phyloP scores from a whole-genome alignment of 2,329 filamentous ascomycete species.

The Fusarium longipes region DNA sequence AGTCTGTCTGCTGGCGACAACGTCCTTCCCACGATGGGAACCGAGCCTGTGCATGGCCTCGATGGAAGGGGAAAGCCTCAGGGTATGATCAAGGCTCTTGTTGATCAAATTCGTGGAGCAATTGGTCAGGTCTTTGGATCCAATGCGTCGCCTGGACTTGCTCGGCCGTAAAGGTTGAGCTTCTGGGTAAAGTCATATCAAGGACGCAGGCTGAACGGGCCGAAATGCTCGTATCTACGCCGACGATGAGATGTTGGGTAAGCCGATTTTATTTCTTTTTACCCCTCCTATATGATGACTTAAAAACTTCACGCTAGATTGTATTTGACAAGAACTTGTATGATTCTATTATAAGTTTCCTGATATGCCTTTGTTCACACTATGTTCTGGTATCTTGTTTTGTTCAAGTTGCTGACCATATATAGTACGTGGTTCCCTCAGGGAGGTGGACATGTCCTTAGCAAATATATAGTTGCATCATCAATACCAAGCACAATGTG shows the following conservation, averaged over 20 bases:
- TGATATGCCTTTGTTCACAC: constrained; percentile 34
- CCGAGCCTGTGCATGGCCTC: constrained; percentile 61
- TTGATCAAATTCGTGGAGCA: constrained; percentile 66
- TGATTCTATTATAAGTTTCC: constrained; percentile 52
- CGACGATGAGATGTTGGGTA: constrained; percentile 2
- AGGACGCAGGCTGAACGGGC: background rate
- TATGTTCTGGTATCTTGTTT: background rate
- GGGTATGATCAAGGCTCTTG: constrained; percentile 74
- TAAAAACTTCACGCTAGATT: constrained; percentile 58
- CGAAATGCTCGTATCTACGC: background rate
- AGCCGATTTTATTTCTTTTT: background rate
- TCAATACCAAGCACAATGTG: background rate
- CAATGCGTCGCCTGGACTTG: constrained; percentile 38
- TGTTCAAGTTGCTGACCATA: constrained; percentile 22
- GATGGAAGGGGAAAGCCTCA: constrained; percentile 65
- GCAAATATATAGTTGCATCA: background rate
- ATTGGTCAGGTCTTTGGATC: constrained; percentile 60
- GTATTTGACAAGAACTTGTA: constrained; percentile 58
- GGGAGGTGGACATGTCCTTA: background rate
- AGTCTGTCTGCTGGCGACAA: constrained; percentile 95
- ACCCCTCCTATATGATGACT: constrained; percentile 52
- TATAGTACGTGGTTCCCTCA: rapidly evolving
- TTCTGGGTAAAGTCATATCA: too few species aligned
- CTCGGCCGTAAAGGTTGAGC: constrained; percentile 36
- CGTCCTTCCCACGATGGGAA: constrained; percentile 91